Conservation (phyloP, 805 yeast genomes). For the Candida railenensis region DNA sequence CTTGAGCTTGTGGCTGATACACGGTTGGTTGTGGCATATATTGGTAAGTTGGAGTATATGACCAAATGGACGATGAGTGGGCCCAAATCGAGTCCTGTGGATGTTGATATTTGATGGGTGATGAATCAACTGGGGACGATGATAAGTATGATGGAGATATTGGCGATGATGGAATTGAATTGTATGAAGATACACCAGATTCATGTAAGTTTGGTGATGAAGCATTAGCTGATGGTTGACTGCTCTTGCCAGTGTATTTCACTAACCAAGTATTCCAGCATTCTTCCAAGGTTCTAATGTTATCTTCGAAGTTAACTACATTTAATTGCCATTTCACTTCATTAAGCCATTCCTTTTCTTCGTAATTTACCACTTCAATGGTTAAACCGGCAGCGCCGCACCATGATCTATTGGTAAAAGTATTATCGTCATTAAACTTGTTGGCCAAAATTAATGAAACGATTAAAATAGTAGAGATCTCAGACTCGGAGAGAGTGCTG, state of each 20-base stretch:
- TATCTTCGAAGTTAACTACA: slow-evolving; percentile 36
- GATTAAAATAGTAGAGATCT: slow-evolving; percentile 56
- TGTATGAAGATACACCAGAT: slow-evolving; percentile 20
- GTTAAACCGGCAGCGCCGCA: slow-evolving; percentile 88
- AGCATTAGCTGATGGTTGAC: slow-evolving; percentile 12
- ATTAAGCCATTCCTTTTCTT: slow-evolving; percentile 71
- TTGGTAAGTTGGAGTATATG: slow-evolving; percentile 22
- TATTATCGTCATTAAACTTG: slow-evolving; percentile 94
- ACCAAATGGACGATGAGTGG: slow-evolving; percentile 19
- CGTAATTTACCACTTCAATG: slow-evolving; percentile 54
- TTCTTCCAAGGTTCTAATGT: slow-evolving; percentile 41
- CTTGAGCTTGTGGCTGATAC: background rate
- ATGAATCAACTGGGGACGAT: slow-evolving; percentile 27
- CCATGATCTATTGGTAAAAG: slow-evolving; percentile 95
- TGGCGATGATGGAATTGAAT: slow-evolving; percentile 26
- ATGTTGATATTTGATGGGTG: slow-evolving; percentile 21
- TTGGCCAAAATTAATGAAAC: slow-evolving; percentile 80
- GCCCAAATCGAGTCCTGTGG: slow-evolving; percentile 28
- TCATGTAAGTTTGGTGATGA: slow-evolving; percentile 15
- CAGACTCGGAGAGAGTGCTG: slow-evolving; percentile 23
- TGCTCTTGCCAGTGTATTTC: slow-evolving; percentile 22
- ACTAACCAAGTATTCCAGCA: slow-evolving; percentile 46
- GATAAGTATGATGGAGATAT: slow-evolving; percentile 12
- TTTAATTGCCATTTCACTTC: slow-evolving; percentile 59
- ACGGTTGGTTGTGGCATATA: slow-evolving; percentile 10